Evolutionary conservation across 441 rosid genomes (phyloP).

Genomic region (Populus hybrid): DNA sequence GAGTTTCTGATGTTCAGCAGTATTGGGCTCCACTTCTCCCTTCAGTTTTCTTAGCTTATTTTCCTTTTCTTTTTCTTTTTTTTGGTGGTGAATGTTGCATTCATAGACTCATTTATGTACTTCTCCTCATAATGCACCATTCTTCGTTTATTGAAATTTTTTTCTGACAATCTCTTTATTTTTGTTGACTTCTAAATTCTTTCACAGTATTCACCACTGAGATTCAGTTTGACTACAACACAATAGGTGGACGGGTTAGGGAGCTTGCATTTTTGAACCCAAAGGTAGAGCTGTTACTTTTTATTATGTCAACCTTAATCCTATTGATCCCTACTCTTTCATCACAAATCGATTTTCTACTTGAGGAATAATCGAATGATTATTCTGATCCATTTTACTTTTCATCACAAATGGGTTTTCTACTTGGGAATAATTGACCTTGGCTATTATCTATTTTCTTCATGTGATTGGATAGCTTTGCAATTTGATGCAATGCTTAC

Average conservation of each 20-base stretch:
- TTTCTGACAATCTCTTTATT: slow-evolving; percentile 9
- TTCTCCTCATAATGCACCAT: not conserved
- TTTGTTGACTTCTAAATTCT: slow-evolving; percentile 13
- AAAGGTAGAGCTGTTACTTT: slow-evolving; percentile 43
- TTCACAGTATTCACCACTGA: slow-evolving; percentile 82
- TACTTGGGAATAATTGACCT: not conserved
- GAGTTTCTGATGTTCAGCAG: not conserved
- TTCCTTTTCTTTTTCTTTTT: too few species aligned
- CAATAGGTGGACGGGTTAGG: slow-evolving; percentile 83
- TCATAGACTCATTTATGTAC: too few species aligned
- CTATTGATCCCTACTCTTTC: slow-evolving; percentile 1
- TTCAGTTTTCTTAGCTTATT: not conserved
- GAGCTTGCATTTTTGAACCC: slow-evolving; percentile 98
- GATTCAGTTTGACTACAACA: slow-evolving; percentile 81
- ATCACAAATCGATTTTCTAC: not conserved
- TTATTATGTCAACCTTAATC: slow-evolving; percentile 10
- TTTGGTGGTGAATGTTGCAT: not conserved
- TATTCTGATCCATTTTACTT: not conserved
- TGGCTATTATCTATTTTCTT: slow-evolving; percentile 2
- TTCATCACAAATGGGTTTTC: not conserved
- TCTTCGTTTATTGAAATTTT: not conserved
- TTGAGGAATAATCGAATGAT: not conserved
- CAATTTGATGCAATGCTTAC: not conserved
- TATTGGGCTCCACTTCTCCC: not conserved
- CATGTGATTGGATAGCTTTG: not conserved